Evolutionary conservation across 176 grass and related monocot species (phyloP).

Genomic region (Musa acuminata): DNA sequence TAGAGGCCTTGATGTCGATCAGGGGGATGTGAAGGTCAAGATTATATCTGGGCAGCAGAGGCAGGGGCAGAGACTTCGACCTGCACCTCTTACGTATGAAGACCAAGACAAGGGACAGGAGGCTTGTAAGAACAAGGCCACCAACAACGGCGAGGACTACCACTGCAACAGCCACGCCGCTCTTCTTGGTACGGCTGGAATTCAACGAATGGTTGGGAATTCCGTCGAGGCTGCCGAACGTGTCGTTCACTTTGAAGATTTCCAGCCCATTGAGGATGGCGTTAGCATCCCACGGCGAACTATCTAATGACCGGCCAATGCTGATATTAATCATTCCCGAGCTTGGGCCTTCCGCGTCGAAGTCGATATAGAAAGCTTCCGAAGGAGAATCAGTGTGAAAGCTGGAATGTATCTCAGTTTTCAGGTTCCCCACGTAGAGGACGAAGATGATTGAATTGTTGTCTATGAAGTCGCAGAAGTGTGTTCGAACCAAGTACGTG

Average conservation of each 20-base stretch:
- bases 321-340: slow-evolving; percentile 21
- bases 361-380: slow-evolving; percentile 28
- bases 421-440: slow-evolving; percentile 18
- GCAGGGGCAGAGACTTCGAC: slow-evolving; percentile 17
- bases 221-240: not conserved
- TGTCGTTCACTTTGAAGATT: slow-evolving; percentile 46
- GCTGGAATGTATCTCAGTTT: not conserved
- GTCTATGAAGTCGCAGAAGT: slow-evolving; percentile 36
- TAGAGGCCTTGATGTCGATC: slow-evolving; percentile 27
- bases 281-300: not conserved
- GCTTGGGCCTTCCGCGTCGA: not conserved
- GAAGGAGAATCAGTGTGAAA: fast-evolving
- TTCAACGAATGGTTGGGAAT: not conserved
- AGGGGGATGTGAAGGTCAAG: slow-evolving; percentile 35
- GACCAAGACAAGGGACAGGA: slow-evolving; percentile 12
- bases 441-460: slow-evolving; percentile 12
- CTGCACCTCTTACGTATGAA: not conserved
- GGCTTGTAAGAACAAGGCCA: slow-evolving; percentile 7
- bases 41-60: slow-evolving; percentile 16
- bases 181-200: not conserved
- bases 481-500: slow-evolving; percentile 33
- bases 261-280: slow-evolving; percentile 74
- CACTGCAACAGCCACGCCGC: not conserved
- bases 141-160: slow-evolving; percentile 29
- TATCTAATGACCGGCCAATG: slow-evolving; percentile 14